Evolutionary conservation across 192 early-diverging fungal species (phyloP).

Genomic region (Chytriomyces sp.): DNA sequence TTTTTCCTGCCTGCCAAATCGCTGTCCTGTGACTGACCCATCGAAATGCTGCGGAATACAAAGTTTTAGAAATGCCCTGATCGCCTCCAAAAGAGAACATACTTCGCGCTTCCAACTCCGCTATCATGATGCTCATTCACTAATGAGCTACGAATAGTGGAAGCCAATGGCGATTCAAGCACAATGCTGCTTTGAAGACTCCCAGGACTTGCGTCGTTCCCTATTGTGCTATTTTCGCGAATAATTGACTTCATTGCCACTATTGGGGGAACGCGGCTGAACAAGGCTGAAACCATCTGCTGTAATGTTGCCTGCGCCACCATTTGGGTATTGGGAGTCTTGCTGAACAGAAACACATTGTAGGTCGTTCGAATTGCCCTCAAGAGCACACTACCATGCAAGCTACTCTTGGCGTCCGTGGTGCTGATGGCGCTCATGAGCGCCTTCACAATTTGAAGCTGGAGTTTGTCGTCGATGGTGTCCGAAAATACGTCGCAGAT

Average conservation of each 20-base stretch:
- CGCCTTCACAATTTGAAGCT: constrained; percentile 91
- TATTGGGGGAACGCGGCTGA: constrained; percentile 55
- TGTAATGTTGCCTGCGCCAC: constrained; percentile 85
- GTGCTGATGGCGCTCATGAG: constrained; percentile 80
- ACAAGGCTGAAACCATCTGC: constrained; percentile 85
- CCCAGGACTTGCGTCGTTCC: background rate
- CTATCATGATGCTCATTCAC: background rate
- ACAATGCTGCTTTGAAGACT: constrained; percentile 11
- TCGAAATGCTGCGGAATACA: background rate
- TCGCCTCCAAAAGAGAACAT: background rate
- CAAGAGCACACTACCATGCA: constrained; percentile 76
- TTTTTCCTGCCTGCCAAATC: constrained; percentile 8
- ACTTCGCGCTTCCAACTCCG: background rate
- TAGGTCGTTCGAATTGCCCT: constrained; percentile 81
- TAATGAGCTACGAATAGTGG: background rate
- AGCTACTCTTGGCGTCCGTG: constrained; percentile 51
- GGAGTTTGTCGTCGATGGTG: constrained; percentile 80
- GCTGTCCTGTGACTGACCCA: background rate
- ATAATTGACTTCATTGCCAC: background rate
- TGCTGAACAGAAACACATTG: constrained; percentile 85
- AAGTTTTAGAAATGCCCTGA: background rate
- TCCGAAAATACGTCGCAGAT: constrained; percentile 78
- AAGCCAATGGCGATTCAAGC: background rate
- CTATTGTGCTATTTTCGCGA: background rate
- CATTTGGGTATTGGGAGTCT: constrained; percentile 73